phyloP scores from a whole-genome alignment of 2,329 filamentous ascomycete species.

The Talaromyces sp. region DNA sequence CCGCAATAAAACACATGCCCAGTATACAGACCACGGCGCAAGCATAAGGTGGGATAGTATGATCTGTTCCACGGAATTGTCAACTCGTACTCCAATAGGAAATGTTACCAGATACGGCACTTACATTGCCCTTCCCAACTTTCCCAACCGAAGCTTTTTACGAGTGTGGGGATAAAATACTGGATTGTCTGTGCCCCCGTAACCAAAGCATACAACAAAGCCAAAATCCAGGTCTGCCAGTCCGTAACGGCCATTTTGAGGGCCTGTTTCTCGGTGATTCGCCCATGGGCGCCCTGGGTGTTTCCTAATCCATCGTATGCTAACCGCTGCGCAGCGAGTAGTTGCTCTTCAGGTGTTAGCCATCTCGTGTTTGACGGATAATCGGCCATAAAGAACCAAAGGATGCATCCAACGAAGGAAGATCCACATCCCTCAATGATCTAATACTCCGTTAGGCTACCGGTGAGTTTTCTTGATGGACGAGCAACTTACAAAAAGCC shows the following conservation, averaged over 20 bases:
- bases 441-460: background rate
- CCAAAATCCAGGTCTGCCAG: conserved; percentile 16
- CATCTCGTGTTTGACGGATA: conserved; percentile 19
- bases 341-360: conserved; percentile 14
- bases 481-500: conserved; percentile 17
- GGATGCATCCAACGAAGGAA: conserved; percentile 15
- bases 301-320: background rate
- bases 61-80: background rate
- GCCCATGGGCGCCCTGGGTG: background rate
- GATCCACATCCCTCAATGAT: conserved; percentile 21
- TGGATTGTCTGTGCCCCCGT: conserved; percentile 26
- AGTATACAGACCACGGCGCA: background rate
- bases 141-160: conserved; percentile 25
- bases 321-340: background rate
- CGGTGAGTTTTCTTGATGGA: too few species aligned
- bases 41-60: background rate
- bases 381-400: conserved; percentile 17
- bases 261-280: background rate
- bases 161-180: conserved; percentile 29
- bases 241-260: background rate
- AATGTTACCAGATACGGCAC: background rate
- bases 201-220: conserved; percentile 22
- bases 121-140: background rate
- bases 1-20: background rate
- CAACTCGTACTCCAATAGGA: background rate